Evolutionary conservation across 139 green algal genomes (phyloP).

Genomic region (Spirogloea muscicola): DNA sequence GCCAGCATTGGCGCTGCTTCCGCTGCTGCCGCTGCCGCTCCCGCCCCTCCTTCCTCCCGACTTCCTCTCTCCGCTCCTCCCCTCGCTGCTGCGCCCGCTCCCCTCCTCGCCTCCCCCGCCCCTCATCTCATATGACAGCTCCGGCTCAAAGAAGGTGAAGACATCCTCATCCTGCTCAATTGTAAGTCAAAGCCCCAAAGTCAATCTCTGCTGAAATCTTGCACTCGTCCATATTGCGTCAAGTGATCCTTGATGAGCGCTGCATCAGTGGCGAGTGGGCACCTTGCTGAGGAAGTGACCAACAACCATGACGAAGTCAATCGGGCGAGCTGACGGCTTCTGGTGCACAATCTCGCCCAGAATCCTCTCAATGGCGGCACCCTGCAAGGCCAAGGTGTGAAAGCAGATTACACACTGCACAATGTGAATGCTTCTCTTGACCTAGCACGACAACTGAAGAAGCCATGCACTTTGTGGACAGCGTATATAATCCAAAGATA

Average conservation of each 20-base stretch:
- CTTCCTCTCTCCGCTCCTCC: too few relatives aligned
- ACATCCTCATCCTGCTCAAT: constrained; percentile 46
- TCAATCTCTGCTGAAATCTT: background rate
- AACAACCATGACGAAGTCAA: constrained; percentile 57
- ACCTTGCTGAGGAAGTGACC: constrained; percentile 83
- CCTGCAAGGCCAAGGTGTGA: constrained; percentile 19
- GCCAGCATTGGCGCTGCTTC: too few relatives aligned
- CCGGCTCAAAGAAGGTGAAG: constrained; percentile 30
- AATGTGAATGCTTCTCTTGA: background rate
- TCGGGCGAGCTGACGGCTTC: constrained; percentile 24
- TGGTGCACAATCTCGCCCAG: constrained; percentile 60
- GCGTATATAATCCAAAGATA: background rate
- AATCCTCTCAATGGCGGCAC: constrained; percentile 80
- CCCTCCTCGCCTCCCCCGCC: too few relatives aligned
- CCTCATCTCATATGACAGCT: constrained; percentile 25
- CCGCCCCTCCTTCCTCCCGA: too few relatives aligned
- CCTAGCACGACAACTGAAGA: background rate
- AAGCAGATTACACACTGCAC: background rate
- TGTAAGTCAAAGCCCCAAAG: background rate
- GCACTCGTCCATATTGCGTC: background rate
- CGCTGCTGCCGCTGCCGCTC: too few relatives aligned
- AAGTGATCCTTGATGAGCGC: background rate
- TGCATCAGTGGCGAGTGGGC: background rate
- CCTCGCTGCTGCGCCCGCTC: too few relatives aligned
- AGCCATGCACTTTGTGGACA: background rate